Evolutionary conservation across 306 rosid species (phyloP).

Genomic region (Prunus persica): Prunus_persica_NCBIv2 NC_034013.1:12086001-12086500

Average conservation of each 20-base stretch:
- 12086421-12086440: background rate
- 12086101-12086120: constrained; percentile 96
- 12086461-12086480: background rate
- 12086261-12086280: constrained; percentile 59
- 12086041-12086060: constrained; percentile 86
- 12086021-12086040: constrained; percentile 94
- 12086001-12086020: constrained; percentile 93
- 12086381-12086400: background rate
- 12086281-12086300: constrained; percentile 71
- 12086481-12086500: background rate
- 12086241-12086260: constrained; percentile 19
- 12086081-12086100: constrained; percentile 94
- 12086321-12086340: constrained; percentile 41
- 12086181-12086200: background rate
- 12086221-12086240: background rate
- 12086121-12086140: constrained; percentile 68
- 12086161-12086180: constrained; percentile 77
- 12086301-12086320: constrained; percentile 77
- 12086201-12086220: constrained; percentile 5
- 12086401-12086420: no score
- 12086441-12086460: background rate
- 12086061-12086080: constrained; percentile 99
- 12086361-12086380: background rate
- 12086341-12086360: constrained; percentile 15
- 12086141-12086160: constrained; percentile 97